A percentile compares a stretch with the other conserved stretches of the same genome.
Conservation (phyloP, 306 rosid species). For the Quillaja saponaria region DNA sequence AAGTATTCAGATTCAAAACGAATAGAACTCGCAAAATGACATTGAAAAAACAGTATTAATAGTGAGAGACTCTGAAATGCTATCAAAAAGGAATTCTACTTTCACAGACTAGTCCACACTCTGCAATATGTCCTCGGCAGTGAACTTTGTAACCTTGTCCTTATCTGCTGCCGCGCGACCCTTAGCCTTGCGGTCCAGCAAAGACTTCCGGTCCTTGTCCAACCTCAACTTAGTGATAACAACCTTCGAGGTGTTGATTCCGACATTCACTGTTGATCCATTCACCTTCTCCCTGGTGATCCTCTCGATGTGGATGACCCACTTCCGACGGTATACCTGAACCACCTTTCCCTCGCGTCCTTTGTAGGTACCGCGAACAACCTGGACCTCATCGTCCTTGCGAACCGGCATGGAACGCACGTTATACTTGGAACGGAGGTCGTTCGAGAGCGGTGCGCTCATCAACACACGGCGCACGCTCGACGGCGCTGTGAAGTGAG, state of each 20-base stretch:
- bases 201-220: slow-evolving; percentile 85
- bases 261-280: slow-evolving; percentile 94
- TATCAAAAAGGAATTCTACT: too few relatives aligned
- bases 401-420: slow-evolving; percentile 89
- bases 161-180: slow-evolving; percentile 95
- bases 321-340: slow-evolving; percentile 90
- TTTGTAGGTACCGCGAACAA: slow-evolving; percentile 83
- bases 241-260: slow-evolving; percentile 77
- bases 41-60: neutral
- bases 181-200: slow-evolving; percentile 93
- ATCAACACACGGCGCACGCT: slow-evolving; percentile 82
- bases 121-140: slow-evolving; percentile 92
- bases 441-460: slow-evolving; percentile 87
- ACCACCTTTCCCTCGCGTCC: slow-evolving; percentile 95
- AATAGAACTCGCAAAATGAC: slow-evolving; percentile 25
- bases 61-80: neutral
- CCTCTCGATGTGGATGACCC: slow-evolving; percentile 93
- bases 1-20: slow-evolving; percentile 28
- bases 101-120: slow-evolving; percentile 52
- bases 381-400: slow-evolving; percentile 92
- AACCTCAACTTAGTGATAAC: slow-evolving; percentile 75
- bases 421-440: slow-evolving; percentile 85
- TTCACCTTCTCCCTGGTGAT: slow-evolving; percentile 95
- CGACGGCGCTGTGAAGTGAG: slow-evolving; percentile 94
- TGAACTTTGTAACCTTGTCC: slow-evolving; percentile 92